Conservation (phyloP, 176 grass and related monocot genomes). For the Musa beccarii region DNA sequence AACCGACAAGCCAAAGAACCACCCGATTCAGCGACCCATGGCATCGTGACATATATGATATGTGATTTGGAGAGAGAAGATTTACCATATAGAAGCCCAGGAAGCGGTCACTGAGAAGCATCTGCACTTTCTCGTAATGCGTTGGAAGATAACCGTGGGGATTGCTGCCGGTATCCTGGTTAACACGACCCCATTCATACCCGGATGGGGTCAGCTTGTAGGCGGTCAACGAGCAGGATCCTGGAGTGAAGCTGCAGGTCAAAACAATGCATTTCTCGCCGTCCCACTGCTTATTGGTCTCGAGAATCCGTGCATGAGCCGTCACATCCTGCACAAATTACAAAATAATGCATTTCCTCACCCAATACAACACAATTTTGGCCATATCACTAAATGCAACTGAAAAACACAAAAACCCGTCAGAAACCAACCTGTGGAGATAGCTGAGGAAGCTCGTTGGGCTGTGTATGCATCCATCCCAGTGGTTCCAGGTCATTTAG, state of each 20-base stretch:
- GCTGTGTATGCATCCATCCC: slow-evolving; percentile 97
- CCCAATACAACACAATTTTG: too few relatives aligned
- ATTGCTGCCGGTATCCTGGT: slow-evolving; percentile 96
- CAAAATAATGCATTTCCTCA: too few relatives aligned
- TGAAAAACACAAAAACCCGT: neutral
- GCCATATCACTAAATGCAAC: neutral
- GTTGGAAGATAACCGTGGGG: slow-evolving; percentile 88
- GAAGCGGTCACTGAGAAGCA: slow-evolving; percentile 96
- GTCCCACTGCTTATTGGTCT: slow-evolving; percentile 96
- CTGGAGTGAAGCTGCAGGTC: slow-evolving; percentile 93
- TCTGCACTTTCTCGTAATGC: slow-evolving; percentile 98
- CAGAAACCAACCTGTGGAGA: slow-evolving; percentile 63
- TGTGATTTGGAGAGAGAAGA: too few relatives aligned
- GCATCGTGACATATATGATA: too few relatives aligned
- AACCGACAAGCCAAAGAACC: too few relatives aligned
- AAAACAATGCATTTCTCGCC: slow-evolving; percentile 97
- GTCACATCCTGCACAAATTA: slow-evolving; percentile 59
- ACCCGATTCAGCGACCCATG: neutral
- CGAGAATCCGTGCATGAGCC: slow-evolving; percentile 63
- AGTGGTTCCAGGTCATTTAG: slow-evolving; percentile 82
- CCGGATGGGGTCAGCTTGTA: slow-evolving; percentile 91
- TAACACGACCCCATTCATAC: slow-evolving; percentile 88
- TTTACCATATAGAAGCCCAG: slow-evolving; percentile 97
- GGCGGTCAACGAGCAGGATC: slow-evolving; percentile 90
- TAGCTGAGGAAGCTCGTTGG: slow-evolving; percentile 93